These are phyloP conservation scores for Trichophyton mentagrophytes DNA, from an alignment of 2,329 filamentous ascomycete genomes.

Conservation along the genomic window DNA sequence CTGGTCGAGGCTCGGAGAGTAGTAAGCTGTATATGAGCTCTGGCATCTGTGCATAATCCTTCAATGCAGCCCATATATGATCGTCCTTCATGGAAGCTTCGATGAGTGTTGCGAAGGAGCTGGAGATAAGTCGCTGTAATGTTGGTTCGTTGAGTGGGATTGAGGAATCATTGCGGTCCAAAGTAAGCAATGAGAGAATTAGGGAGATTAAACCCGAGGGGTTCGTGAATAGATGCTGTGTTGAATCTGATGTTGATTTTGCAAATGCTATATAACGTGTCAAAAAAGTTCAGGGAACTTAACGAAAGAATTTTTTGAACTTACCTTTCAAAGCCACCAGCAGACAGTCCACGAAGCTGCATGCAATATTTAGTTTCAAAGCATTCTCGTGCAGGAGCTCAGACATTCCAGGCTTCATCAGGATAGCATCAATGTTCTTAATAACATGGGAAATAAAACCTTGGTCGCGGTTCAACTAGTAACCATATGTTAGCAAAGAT, in stretches of 20 bases:
- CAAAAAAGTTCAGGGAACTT: not conserved
- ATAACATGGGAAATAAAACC: conserved; percentile 35
- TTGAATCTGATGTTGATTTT: conserved; percentile 13
- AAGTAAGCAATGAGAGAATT: conserved; percentile 26
- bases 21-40: conserved; percentile 31
- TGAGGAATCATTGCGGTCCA: conserved; percentile 14
- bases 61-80: conserved; percentile 35
- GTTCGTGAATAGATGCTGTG: conserved; percentile 22
- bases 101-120: conserved; percentile 36
- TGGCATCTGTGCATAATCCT: conserved; percentile 25
- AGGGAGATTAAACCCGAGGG: conserved; percentile 24
- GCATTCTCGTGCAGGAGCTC: conserved; percentile 33
- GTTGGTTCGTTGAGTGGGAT: conserved; percentile 13
- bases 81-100: conserved; percentile 38
- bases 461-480: conserved; percentile 22
- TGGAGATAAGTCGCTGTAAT: conserved; percentile 29
- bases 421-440: conserved; percentile 45
- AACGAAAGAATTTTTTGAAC: conserved; percentile 4
- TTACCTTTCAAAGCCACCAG: conserved; percentile 44
- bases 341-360: conserved; percentile 46
- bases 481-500: conserved; percentile 14
- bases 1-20: conserved; percentile 31
- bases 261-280: conserved; percentile 11
- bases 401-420: conserved; percentile 46
- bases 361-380: conserved; percentile 39